Evolutionary conservation across 192 early-diverging fungal species (phyloP).

Genomic region (Coemansia erecta): DNA sequence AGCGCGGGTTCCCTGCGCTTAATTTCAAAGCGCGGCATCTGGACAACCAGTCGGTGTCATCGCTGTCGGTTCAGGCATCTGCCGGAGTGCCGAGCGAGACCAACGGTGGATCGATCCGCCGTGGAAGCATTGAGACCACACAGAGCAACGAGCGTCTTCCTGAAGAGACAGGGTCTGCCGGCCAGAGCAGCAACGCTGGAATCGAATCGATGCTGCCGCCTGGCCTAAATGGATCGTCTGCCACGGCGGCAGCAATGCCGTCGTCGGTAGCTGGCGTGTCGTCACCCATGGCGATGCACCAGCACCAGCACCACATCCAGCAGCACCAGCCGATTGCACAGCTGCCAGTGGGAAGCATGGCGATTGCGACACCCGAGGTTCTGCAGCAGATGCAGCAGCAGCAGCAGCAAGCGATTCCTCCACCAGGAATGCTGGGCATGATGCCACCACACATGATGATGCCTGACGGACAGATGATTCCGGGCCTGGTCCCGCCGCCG

Average conservation of each 20-base stretch:
- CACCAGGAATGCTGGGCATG: conserved; percentile 28
- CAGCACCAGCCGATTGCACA: conserved; percentile 1
- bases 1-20: conserved; percentile 44
- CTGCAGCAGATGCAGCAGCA: conserved; percentile 28
- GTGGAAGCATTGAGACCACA: conserved; percentile 16
- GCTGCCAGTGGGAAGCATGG: not conserved
- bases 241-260: too few relatives aligned
- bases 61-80: conserved; percentile 47
- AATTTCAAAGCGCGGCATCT: conserved; percentile 7
- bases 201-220: too few relatives aligned
- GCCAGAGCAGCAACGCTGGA: not conserved
- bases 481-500: conserved; percentile 37
- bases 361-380: not conserved
- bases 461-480: conserved; percentile 25
- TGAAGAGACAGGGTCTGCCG: not conserved
- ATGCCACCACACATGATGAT: conserved; percentile 33
- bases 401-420: conserved; percentile 4
- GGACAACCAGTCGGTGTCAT: conserved; percentile 45
- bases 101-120: conserved; percentile 21
- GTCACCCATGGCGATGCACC: conserved; percentile 1
- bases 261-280: too few relatives aligned
- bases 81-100: conserved; percentile 33
- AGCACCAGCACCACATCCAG: not conserved
- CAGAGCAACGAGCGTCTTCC: conserved; percentile 4
- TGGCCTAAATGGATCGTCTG: too few relatives aligned